Evolutionary conservation across 2,329 filamentous ascomycete genomes (phyloP).

Genomic region (Colletotrichum lindemuthianum): DNA sequence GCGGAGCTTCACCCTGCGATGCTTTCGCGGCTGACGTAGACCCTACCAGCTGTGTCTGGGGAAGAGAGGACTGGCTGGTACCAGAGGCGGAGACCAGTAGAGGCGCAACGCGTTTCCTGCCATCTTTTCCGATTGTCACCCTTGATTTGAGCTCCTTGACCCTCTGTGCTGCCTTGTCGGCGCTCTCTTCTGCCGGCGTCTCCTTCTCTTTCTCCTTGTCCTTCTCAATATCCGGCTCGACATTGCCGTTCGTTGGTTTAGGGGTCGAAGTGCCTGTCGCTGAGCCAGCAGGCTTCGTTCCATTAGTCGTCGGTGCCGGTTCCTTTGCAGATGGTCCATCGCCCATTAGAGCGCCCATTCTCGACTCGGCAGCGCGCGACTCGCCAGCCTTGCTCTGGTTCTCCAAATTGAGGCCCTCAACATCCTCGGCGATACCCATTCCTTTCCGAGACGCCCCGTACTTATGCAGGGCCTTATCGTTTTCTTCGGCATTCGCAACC

Average conservation of each 20-base stretch:
- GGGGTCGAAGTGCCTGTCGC: slow-evolving; percentile 46
- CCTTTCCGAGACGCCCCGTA: slow-evolving; percentile 89
- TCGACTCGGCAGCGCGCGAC: slow-evolving; percentile 86
- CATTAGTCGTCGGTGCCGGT: slow-evolving; percentile 58
- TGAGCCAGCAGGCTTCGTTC: slow-evolving; percentile 55
- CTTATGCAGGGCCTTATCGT: slow-evolving; percentile 91
- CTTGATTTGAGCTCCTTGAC: slow-evolving; percentile 81
- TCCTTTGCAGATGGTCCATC: slow-evolving; percentile 70
- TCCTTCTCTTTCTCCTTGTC: slow-evolving; percentile 47
- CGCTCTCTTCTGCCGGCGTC: slow-evolving; percentile 54
- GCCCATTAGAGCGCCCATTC: slow-evolving; percentile 99
- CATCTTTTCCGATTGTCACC: slow-evolving; percentile 95
- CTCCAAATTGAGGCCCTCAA: slow-evolving; percentile 87
- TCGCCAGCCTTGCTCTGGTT: slow-evolving; percentile 93
- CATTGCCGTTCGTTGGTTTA: slow-evolving; percentile 53
- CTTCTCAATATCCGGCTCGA: slow-evolving; percentile 46
- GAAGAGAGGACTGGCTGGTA: slow-evolving; percentile 86
- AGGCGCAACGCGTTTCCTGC: slow-evolving; percentile 94
- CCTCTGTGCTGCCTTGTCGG: slow-evolving; percentile 64
- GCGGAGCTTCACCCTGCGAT: slow-evolving; percentile 76
- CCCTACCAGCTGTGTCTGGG: slow-evolving; percentile 87
- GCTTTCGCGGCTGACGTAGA: slow-evolving; percentile 69
- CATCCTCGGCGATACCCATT: slow-evolving; percentile 91
- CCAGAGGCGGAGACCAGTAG: slow-evolving; percentile 91
- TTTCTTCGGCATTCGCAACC: slow-evolving; percentile 86